These are phyloP conservation scores for Trypanosoma rangeli DNA, from an alignment of 208 protist species.

Conservation along the genomic window DNA sequence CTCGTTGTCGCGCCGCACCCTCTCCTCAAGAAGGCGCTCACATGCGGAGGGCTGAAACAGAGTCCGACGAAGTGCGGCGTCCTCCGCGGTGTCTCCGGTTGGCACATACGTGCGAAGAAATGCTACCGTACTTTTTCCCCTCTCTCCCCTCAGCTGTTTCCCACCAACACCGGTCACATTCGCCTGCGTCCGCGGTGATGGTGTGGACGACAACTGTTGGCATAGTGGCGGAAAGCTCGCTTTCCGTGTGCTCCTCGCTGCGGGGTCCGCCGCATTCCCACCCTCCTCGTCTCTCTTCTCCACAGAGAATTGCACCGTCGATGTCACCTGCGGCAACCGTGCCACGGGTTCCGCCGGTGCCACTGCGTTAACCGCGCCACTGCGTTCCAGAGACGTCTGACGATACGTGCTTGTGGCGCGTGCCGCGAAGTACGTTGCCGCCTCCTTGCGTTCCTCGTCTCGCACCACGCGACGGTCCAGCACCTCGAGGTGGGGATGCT, in stretches of 20 bases:
- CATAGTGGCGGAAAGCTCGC: not conserved
- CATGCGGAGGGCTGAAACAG: conserved; percentile 19
- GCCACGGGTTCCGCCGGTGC: not conserved
- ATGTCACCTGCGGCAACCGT: not conserved
- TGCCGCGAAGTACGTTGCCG: conserved; percentile 15
- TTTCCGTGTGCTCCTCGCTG: not conserved
- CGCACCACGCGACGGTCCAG: conserved; percentile 61
- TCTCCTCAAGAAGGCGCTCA: conserved; percentile 35
- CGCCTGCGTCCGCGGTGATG: not conserved
- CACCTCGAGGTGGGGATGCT: conserved; percentile 64
- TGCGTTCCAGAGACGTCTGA: not conserved
- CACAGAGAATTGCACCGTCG: not conserved
- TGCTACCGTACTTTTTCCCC: not conserved
- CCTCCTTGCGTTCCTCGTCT: conserved; percentile 47
- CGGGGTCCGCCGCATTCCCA: not conserved
- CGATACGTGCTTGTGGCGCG: not conserved
- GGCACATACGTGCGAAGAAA: conserved; percentile 16
- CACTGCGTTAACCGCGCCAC: not conserved
- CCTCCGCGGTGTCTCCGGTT: not conserved
- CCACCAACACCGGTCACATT: not conserved
- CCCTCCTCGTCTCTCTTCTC: not conserved
- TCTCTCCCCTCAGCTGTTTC: not conserved
- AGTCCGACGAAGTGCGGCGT: not conserved
- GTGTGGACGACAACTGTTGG: not conserved
- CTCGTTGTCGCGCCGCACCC: conserved; percentile 2